These are phyloP conservation scores for Plasmodium knowlesi DNA, from an alignment of 169 alveolate species.

Conservation along the genomic window DNA sequence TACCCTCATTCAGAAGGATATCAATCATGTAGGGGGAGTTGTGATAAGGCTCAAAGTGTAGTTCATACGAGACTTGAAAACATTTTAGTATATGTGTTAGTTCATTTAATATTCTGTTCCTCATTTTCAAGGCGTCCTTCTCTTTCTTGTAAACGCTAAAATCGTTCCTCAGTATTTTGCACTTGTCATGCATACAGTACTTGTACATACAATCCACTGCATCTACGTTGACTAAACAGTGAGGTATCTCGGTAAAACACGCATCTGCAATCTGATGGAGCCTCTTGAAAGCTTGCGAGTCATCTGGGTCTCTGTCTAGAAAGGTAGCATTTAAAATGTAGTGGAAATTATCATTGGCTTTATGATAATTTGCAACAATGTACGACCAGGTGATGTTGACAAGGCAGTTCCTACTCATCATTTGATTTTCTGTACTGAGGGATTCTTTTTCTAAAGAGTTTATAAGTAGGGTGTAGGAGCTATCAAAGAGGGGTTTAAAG, in stretches of 20 bases:
- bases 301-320: conserved; percentile 35
- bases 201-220: conserved; percentile 16
- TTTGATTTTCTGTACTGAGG: background rate
- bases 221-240: conserved; percentile 2
- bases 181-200: conserved; percentile 60
- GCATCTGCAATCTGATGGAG: conserved; percentile 66
- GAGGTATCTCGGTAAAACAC: conserved; percentile 38
- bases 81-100: background rate
- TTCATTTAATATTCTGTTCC: conserved; percentile 49
- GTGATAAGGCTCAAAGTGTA: conserved; percentile 33
- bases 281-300: conserved; percentile 53
- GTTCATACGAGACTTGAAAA: conserved; percentile 24
- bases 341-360: background rate
- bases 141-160: conserved; percentile 58
- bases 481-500: conserved; percentile 51
- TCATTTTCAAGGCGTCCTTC: conserved; percentile 47
- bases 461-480: background rate
- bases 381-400: conserved; percentile 63
- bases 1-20: conserved; percentile 1
- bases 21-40: conserved; percentile 54
- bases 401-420: conserved; percentile 43
- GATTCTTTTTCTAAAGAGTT: background rate
- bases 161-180: conserved; percentile 40
- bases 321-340: conserved; percentile 45
- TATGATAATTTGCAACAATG: conserved; percentile 63